Conservation (phyloP, 768 basidiomycete species). For the Hebeloma cylindrosporum region DNA sequence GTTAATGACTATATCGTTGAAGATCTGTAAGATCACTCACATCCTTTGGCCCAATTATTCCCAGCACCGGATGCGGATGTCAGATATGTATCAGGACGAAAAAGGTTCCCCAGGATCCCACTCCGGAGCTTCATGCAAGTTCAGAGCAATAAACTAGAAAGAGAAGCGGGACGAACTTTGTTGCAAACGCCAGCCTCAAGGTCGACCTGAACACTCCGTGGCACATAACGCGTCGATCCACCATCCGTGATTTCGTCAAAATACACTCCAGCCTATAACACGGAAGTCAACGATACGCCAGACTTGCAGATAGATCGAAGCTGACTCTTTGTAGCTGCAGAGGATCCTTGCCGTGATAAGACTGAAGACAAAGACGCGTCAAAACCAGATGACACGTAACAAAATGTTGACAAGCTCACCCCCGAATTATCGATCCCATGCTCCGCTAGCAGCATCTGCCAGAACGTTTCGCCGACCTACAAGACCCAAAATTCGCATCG, state of each 20-base stretch:
- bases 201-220: conserved; percentile 88
- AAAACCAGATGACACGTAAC: not conserved
- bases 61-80: conserved; percentile 66
- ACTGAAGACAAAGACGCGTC: conserved; percentile 28
- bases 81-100: conserved; percentile 86
- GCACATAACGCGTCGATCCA: conserved; percentile 72
- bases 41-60: conserved; percentile 97
- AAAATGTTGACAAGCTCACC: conserved; percentile 43
- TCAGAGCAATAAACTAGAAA: conserved; percentile 3
- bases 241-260: conserved; percentile 61
- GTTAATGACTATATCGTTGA: no score
- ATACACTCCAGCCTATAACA: conserved; percentile 70
- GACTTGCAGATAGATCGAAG: conserved; percentile 13
- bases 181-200: conserved; percentile 87
- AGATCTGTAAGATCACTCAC: no score
- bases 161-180: conserved; percentile 45
- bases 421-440: conserved; percentile 78
- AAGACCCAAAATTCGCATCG: conserved; percentile 12
- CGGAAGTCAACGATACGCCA: conserved; percentile 1
- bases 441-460: conserved; percentile 84
- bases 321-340: conserved; percentile 70
- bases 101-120: conserved; percentile 71
- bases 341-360: conserved; percentile 72
- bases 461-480: conserved; percentile 81
- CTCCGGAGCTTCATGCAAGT: conserved; percentile 51